These are phyloP conservation scores for Nakaseomyces delphensis DNA, from an alignment of 1,139 yeast genomes.

Conservation along the genomic window DNA sequence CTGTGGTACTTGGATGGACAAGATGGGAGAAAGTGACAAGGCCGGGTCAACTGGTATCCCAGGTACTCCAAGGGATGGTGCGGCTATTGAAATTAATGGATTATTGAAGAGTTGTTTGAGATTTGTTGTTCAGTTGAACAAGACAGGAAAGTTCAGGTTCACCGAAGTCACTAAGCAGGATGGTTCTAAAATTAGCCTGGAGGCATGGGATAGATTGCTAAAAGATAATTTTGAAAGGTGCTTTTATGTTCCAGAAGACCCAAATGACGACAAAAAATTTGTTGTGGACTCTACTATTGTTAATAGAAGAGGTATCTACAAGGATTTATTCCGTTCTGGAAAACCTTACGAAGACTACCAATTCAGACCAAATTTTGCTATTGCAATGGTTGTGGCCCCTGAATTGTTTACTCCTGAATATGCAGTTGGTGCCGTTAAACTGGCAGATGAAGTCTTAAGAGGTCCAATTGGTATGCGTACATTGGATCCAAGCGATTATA, in stretches of 20 bases:
- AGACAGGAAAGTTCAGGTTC: conserved; percentile 47
- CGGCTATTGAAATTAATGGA: conserved; percentile 89
- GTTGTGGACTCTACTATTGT: conserved; percentile 57
- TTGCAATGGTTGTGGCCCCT: conserved; percentile 91
- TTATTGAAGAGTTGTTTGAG: conserved; percentile 73
- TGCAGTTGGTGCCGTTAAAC: conserved; percentile 54
- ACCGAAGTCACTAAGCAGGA: conserved; percentile 48
- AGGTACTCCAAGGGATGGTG: conserved; percentile 97
- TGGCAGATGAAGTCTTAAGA: conserved; percentile 65
- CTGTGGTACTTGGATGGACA: conserved; percentile 99
- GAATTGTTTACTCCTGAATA: conserved; percentile 61
- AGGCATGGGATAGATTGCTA: conserved; percentile 64
- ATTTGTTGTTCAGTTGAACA: conserved; percentile 57
- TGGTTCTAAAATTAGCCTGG: conserved; percentile 45
- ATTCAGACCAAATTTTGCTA: conserved; percentile 81
- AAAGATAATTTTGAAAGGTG: conserved; percentile 69
- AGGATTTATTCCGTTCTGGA: conserved; percentile 72
- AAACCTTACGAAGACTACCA: conserved; percentile 92
- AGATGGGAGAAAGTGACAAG: conserved; percentile 87
- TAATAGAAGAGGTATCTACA: conserved; percentile 88
- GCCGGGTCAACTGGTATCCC: conserved; percentile 87
- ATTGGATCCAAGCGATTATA: conserved; percentile 83
- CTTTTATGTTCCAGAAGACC: conserved; percentile 63
- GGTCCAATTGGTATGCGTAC: conserved; percentile 93
- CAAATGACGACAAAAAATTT: conserved; percentile 46